phyloP scores from a whole-genome alignment of 208 protist genomes.

The Acanthamoeba lenticulata region DNA sequence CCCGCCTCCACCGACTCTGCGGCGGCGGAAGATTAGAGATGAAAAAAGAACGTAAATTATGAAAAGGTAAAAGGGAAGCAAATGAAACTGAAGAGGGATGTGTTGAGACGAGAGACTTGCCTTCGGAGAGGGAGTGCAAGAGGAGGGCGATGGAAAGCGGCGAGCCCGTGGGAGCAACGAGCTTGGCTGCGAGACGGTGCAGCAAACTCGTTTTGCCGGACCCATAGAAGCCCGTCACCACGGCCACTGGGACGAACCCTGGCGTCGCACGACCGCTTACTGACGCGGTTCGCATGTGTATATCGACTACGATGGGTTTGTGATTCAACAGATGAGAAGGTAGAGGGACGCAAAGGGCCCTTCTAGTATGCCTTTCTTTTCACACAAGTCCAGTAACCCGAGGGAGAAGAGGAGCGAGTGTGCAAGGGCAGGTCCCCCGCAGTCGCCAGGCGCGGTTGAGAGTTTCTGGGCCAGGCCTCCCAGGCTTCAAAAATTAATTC shows the following conservation, averaged over 20 bases:
- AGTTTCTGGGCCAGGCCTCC: too few species aligned
- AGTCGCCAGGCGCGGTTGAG: too few species aligned
- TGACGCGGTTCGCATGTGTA: background rate
- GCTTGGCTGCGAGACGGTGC: background rate
- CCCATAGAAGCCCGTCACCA: conserved; percentile 56
- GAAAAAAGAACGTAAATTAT: background rate
- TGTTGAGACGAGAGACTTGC: background rate
- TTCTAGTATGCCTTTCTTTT: too few species aligned
- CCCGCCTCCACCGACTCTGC: conserved; percentile 51
- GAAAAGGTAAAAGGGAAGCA: background rate
- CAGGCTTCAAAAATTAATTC: too few species aligned
- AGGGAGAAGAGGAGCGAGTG: too few species aligned
- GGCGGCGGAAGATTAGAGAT: background rate
- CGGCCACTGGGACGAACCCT: background rate
- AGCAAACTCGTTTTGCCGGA: conserved; percentile 53
- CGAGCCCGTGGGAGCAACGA: background rate
- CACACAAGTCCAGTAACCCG: too few species aligned
- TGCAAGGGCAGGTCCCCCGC: too few species aligned
- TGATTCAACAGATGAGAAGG: background rate
- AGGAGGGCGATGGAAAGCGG: conserved; percentile 51
- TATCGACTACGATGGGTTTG: too few species aligned
- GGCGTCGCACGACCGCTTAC: background rate
- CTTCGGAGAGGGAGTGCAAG: conserved; percentile 48
- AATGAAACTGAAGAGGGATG: background rate
- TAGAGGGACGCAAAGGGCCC: too few species aligned